A percentile compares a stretch with the other conserved stretches of the same genome.
phyloP scores from a whole-genome alignment of 768 basidiomycete species.

The Coprinellus micaceus region DNA sequence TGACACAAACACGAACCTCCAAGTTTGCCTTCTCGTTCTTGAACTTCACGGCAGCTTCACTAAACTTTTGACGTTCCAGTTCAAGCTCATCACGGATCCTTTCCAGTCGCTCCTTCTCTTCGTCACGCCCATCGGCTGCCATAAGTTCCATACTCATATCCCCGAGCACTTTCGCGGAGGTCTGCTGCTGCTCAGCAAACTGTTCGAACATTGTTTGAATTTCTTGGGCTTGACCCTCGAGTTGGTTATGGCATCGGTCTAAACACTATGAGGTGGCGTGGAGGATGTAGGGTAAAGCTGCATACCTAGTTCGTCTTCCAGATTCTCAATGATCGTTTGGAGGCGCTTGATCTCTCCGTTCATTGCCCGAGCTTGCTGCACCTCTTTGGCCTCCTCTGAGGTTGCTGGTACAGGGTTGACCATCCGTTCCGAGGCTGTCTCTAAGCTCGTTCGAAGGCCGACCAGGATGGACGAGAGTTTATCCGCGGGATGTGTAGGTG shows the following conservation, averaged over 20 bases:
- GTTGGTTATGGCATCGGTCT: slow-evolving; percentile 50
- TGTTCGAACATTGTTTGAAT: slow-evolving; percentile 55
- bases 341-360: slow-evolving; percentile 44
- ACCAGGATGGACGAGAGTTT: slow-evolving; percentile 43
- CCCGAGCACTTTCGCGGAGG: slow-evolving; percentile 27
- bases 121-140: slow-evolving; percentile 48
- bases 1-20: slow-evolving; percentile 47
- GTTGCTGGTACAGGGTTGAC: slow-evolving; percentile 14
- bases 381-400: slow-evolving; percentile 21
- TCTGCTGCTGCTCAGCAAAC: slow-evolving; percentile 44
- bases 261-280: neutral
- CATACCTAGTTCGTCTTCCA: slow-evolving; percentile 60
- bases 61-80: slow-evolving; percentile 59
- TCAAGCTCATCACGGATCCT: slow-evolving; percentile 56
- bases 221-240: slow-evolving; percentile 38
- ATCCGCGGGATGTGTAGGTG: slow-evolving; percentile 45
- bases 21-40: slow-evolving; percentile 61
- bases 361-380: slow-evolving; percentile 24
- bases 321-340: slow-evolving; percentile 43
- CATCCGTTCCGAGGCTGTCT: slow-evolving; percentile 25
- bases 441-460: slow-evolving; percentile 36
- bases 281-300: slow-evolving; percentile 1
- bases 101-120: slow-evolving; percentile 52
- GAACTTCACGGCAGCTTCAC: slow-evolving; percentile 58
- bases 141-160: slow-evolving; percentile 54